Evolutionary conservation across 768 basidiomycete genomes (phyloP).

Genomic region (Amanita rimosa): DNA sequence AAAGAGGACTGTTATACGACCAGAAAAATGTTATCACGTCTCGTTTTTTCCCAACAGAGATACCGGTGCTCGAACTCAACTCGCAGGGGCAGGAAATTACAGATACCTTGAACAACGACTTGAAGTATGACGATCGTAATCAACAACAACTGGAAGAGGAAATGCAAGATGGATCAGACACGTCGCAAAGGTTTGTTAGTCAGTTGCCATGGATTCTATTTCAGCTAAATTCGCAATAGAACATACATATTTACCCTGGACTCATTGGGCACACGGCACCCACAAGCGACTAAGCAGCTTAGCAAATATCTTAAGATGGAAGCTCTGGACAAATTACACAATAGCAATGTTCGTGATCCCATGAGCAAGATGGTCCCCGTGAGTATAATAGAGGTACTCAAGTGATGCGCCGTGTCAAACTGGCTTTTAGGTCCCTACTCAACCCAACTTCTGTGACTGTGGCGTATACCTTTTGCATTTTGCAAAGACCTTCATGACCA

Average conservation of each 20-base stretch:
- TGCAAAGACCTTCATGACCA: constrained; percentile 60
- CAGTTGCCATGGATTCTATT: neutral
- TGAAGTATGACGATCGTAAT: neutral
- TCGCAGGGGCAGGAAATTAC: neutral
- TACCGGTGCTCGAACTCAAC: neutral
- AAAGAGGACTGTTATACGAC: neutral
- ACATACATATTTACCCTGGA: constrained; percentile 85
- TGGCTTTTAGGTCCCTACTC: constrained; percentile 63
- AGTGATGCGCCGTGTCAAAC: neutral
- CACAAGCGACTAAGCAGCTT: constrained; percentile 49
- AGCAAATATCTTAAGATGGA: constrained; percentile 62
- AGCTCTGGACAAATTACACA: constrained; percentile 57
- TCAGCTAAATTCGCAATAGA: constrained; percentile 22
- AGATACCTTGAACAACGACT: neutral
- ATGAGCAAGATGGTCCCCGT: constrained; percentile 44
- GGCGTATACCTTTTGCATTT: constrained; percentile 89
- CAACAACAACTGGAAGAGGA: neutral
- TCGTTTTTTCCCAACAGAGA: neutral
- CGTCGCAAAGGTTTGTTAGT: neutral
- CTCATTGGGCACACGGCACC: constrained; percentile 72
- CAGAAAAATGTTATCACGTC: neutral
- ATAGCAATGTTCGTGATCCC: constrained; percentile 25
- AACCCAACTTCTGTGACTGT: constrained; percentile 88
- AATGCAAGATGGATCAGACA: neutral
- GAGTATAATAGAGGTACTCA: constrained; percentile 9